These are phyloP conservation scores for Athelia sp. DNA, from an alignment of 1,284 basidiomycete species.

Conservation along the genomic window DNA sequence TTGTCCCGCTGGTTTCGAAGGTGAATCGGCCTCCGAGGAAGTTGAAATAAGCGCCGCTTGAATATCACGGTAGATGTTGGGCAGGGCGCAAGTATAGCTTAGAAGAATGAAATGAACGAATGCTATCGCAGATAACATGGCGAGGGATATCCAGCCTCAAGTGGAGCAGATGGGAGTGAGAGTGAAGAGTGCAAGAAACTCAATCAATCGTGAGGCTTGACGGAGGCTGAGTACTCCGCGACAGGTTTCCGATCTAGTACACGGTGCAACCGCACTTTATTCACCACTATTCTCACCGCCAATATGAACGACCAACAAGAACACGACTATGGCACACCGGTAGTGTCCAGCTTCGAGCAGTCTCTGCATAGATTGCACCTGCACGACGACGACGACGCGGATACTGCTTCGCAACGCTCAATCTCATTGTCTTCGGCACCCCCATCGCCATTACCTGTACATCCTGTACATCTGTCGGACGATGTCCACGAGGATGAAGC, in stretches of 20 bases:
- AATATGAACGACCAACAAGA: no score
- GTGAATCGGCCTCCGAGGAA: no score
- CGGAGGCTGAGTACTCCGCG: no score
- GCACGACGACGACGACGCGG: slow-evolving; percentile 48
- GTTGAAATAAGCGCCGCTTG: no score
- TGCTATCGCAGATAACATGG: background rate
- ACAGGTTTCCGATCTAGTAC: no score
- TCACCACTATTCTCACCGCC: background rate
- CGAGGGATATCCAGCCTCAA: background rate
- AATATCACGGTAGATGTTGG: no score
- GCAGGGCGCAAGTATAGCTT: background rate
- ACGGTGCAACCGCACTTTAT: background rate
- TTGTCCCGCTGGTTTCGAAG: background rate
- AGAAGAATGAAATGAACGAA: slow-evolving; percentile 2
- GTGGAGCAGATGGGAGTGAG: background rate
- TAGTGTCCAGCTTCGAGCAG: no score
- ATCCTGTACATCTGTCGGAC: slow-evolving; percentile 21
- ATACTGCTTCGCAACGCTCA: slow-evolving; percentile 77
- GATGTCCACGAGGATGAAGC: background rate
- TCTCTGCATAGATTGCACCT: no score
- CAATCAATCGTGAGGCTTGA: no score
- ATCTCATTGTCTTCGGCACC: slow-evolving; percentile 67
- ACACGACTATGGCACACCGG: no score
- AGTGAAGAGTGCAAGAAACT: background rate
- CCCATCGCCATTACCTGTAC: slow-evolving; percentile 39